A percentile compares a stretch with the other conserved stretches of the same genome.
These are phyloP conservation scores for Gossypioides kirkii DNA, from an alignment of 345 rosid genomes.

Conservation along the genomic window DNA sequence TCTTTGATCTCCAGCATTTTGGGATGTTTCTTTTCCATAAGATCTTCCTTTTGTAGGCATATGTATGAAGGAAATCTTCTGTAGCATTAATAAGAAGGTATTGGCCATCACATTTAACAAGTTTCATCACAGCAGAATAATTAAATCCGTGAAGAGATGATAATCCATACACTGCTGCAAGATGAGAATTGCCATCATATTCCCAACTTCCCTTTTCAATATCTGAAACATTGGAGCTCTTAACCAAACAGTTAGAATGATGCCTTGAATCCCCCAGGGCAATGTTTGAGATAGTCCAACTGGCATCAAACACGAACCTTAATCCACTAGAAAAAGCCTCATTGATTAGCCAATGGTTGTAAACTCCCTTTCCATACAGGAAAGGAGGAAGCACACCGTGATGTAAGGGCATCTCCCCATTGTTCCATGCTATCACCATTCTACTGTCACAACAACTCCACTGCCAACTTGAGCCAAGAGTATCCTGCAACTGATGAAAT, in stretches of 20 bases:
- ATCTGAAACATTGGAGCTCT: slow-evolving; percentile 19
- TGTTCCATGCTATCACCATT: slow-evolving; percentile 80
- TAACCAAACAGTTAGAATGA: slow-evolving; percentile 18
- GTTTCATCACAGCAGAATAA: slow-evolving; percentile 41
- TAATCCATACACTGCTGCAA: slow-evolving; percentile 61
- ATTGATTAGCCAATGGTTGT: slow-evolving; percentile 61
- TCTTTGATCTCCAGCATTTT: slow-evolving; percentile 35
- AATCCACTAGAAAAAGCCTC: slow-evolving; percentile 57
- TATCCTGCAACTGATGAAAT: slow-evolving; percentile 67
- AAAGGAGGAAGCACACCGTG: slow-evolving; percentile 84
- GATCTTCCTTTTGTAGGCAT: slow-evolving; percentile 19
- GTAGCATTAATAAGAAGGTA: slow-evolving; percentile 38
- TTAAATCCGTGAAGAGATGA: slow-evolving; percentile 40
- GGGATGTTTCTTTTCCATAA: slow-evolving; percentile 29
- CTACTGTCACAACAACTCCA: slow-evolving; percentile 41
- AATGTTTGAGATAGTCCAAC: slow-evolving; percentile 54
- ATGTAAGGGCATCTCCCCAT: slow-evolving; percentile 45
- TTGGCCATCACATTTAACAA: slow-evolving; percentile 48
- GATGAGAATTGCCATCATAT: slow-evolving; percentile 58
- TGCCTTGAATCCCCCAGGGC: slow-evolving; percentile 24
- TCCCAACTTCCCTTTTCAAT: slow-evolving; percentile 62
- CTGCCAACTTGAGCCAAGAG: slow-evolving; percentile 27
- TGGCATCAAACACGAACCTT: slow-evolving; percentile 80
- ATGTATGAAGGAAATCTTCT: slow-evolving; percentile 22
- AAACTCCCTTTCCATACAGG: slow-evolving; percentile 60